phyloP scores from a whole-genome alignment of 441 rosid genomes.

The Arabidopsis lyrata region DNA sequence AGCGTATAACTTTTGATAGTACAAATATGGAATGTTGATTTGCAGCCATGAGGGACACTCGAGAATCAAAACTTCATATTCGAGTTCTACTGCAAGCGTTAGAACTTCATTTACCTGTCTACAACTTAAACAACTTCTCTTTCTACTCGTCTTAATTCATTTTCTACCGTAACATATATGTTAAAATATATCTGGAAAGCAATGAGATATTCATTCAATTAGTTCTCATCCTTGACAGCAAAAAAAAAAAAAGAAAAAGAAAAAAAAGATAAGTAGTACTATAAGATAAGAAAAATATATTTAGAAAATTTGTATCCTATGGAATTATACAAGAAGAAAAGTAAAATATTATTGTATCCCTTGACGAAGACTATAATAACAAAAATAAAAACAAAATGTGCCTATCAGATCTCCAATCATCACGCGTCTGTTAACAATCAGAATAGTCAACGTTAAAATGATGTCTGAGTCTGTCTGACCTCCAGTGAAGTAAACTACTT shows the following conservation, averaged over 20 bases:
- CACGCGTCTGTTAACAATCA: slow-evolving; percentile 13
- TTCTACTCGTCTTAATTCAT: too few relatives aligned
- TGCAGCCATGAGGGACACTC: too few relatives aligned
- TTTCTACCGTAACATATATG: too few relatives aligned
- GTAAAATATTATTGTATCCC: neutral
- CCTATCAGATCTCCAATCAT: slow-evolving; percentile 32
- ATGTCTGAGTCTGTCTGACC: slow-evolving; percentile 4
- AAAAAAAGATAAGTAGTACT: neutral
- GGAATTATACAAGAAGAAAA: neutral
- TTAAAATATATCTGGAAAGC: too few relatives aligned
- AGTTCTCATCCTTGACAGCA: neutral
- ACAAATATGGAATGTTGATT: too few relatives aligned
- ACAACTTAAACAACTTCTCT: too few relatives aligned
- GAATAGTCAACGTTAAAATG: slow-evolving; percentile 30
- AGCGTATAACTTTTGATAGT: too few relatives aligned
- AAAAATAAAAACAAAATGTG: slow-evolving; percentile 9
- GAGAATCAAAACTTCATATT: too few relatives aligned
- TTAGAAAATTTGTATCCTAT: neutral
- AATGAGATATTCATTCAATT: neutral
- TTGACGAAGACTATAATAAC: neutral
- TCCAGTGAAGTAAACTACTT: slow-evolving; percentile 3
- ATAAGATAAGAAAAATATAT: neutral
- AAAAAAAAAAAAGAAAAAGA: too few relatives aligned
- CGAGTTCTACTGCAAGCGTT: too few relatives aligned
- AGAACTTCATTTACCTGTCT: too few relatives aligned